Percentiles rank a stretch among this genome's conserved stretches.
Evolutionary conservation across 2,329 filamentous ascomycete genomes (phyloP).

Genomic region (Venturiaceae sp.): DNA sequence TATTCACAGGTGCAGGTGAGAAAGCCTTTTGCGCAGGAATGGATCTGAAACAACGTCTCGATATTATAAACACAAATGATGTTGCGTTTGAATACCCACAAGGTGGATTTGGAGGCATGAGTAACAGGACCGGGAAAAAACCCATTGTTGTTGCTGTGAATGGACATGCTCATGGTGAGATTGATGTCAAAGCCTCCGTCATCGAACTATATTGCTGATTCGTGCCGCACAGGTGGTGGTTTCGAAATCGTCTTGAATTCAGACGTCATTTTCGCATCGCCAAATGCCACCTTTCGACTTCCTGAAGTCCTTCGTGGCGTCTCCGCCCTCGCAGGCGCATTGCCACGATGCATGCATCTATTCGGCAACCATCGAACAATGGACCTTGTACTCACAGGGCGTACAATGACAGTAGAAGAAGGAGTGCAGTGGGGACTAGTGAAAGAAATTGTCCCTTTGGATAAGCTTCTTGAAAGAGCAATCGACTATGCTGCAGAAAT

Average conservation of each 20-base stretch:
- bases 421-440: constrained; percentile 17
- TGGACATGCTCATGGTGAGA: constrained; percentile 19
- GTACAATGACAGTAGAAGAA: constrained; percentile 14
- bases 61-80: constrained; percentile 8
- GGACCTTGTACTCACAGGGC: constrained; percentile 18
- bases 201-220: constrained; percentile 7
- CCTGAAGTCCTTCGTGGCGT: constrained; percentile 20
- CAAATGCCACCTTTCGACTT: constrained; percentile 16
- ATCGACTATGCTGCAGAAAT: constrained; percentile 25
- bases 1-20: constrained; percentile 53
- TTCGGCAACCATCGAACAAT: constrained; percentile 17
- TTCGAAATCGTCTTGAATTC: constrained; percentile 18
- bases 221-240: constrained; percentile 13
- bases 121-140: constrained; percentile 16
- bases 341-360: constrained; percentile 18
- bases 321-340: constrained; percentile 15
- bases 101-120: constrained; percentile 16
- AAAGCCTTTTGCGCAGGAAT: constrained; percentile 58
- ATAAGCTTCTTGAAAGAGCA: constrained; percentile 21
- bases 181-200: too few relatives aligned
- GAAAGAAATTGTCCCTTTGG: constrained; percentile 15
- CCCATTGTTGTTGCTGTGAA: constrained; percentile 16
- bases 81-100: constrained; percentile 13
- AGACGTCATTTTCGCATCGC: constrained; percentile 18
- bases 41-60: constrained; percentile 42